Evolutionary conservation across 495 filamentous ascomycete genomes (phyloP), one percentile per base, ranked within the genome.

Genomic region (Oidiodendron maius): DNA sequence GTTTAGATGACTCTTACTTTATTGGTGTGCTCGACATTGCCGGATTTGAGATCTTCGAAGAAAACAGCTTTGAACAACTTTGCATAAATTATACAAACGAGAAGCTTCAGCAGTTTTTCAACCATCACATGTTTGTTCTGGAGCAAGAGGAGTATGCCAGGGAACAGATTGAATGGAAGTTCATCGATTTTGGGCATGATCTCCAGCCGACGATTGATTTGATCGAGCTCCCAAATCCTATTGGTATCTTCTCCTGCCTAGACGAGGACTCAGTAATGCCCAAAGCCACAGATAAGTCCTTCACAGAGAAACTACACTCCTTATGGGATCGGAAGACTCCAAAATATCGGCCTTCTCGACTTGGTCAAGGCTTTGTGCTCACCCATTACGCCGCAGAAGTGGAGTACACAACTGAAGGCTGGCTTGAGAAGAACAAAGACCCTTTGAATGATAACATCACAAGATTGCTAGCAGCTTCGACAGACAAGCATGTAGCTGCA

Each of bases 1-100:
- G 84, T 1, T 68, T 82, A 23, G 93, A 97, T 43, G 91, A 96
- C 50, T 87, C 86, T 6, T 83, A 85, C 50, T 99, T 99, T 62
- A 97, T 99, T 55, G 94, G 94, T 25, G 94, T 99, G 2, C 81
- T 99, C 34, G 94, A 99, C 81, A 97, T 99, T 70, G 94, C 94
- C 48, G 94, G 94, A 28, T 99, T 99, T 61, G 94, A 99, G 55
- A 99, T 99, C 44, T 99, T 99, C 59, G 87, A 99, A 55, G 78
- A 88, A 51, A 99, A 99, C 64, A 95, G 90, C 70, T 99, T 99
- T 57, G 94, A 99, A 65, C 94, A 99, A 63, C 79, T 99, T 4
- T 97, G 94, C 69, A 99, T 99, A 71, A 99, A 99, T 62, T 99
- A 97, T 68, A 97, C 94, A 48, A 99, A 99, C 64, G 94, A 99